Percentiles rank a stretch among this genome's conserved stretches.
These are phyloP conservation scores for Alternaria sp. DNA, from an alignment of 2,329 filamentous ascomycete species.

Conservation along the genomic window DNA sequence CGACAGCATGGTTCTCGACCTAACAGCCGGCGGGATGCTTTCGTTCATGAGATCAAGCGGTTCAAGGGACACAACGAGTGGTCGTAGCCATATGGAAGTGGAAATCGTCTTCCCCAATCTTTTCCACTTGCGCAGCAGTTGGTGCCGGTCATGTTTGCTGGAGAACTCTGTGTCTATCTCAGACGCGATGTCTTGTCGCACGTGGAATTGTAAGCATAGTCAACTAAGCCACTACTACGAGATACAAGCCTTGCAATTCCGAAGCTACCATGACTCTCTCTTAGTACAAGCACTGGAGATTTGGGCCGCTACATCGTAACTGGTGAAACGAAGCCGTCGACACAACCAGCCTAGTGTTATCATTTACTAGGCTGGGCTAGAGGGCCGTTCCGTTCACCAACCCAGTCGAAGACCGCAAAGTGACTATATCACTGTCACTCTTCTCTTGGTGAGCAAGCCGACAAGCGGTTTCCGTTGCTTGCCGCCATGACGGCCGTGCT, in stretches of 20 bases:
- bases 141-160: neutral
- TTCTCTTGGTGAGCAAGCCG: neutral
- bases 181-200: neutral
- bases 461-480: neutral
- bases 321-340: neutral
- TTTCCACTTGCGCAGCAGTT: neutral
- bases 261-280: neutral
- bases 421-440: neutral
- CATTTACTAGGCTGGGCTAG: conserved; percentile 4
- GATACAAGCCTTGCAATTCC: neutral
- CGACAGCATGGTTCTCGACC: neutral
- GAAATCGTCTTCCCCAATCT: neutral
- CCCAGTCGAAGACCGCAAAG: neutral
- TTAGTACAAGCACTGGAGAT: neutral
- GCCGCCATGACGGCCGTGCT: neutral
- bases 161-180: neutral
- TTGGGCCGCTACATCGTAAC: neutral
- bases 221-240: neutral
- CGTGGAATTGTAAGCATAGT: neutral
- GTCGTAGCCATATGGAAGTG: neutral
- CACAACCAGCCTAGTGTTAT: neutral
- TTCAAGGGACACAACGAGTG: neutral
- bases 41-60: neutral
- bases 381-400: conserved; percentile 17
- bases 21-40: neutral